Evolutionary conservation across 192 early-diverging fungal genomes (phyloP).

Genomic region (Coemansia sp.): DNA sequence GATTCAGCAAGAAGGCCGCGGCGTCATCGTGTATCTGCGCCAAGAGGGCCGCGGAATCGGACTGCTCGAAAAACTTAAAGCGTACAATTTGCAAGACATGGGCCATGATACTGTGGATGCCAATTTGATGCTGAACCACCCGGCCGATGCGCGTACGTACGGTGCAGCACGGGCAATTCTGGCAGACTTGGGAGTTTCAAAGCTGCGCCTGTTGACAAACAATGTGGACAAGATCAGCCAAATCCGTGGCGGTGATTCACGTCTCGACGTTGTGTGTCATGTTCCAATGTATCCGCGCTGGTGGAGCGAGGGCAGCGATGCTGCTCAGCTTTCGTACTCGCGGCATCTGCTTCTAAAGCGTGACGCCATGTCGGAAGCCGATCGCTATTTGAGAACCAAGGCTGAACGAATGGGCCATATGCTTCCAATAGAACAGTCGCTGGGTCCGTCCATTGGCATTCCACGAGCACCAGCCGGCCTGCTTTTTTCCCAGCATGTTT

Average conservation of each 20-base stretch:
- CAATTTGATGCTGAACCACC: conserved; percentile 86
- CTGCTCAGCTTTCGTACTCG: conserved; percentile 29
- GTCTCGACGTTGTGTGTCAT: conserved; percentile 73
- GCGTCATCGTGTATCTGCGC: conserved; percentile 93
- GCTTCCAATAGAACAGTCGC: conserved; percentile 43
- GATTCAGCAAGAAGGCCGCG: conserved; percentile 80
- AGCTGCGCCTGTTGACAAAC: conserved; percentile 87
- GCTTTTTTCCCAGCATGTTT: not conserved
- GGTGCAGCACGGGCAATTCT: conserved; percentile 87
- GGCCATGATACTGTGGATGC: conserved; percentile 94
- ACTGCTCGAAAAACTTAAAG: conserved; percentile 88
- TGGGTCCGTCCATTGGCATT: conserved; percentile 11
- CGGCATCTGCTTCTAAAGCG: conserved; percentile 31
- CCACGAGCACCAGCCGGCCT: conserved; percentile 3
- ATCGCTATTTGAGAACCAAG: conserved; percentile 87
- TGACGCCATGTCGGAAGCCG: conserved; percentile 61
- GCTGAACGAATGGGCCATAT: conserved; percentile 91
- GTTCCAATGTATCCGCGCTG: conserved; percentile 93
- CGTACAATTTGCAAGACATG: conserved; percentile 95
- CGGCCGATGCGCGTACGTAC: conserved; percentile 92
- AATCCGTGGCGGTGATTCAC: conserved; percentile 56
- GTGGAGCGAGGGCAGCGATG: conserved; percentile 62
- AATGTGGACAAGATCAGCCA: conserved; percentile 93
- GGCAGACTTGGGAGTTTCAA: conserved; percentile 71
- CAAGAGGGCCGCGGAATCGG: conserved; percentile 98